Evolutionary conservation across 2,329 filamentous ascomycete genomes (phyloP).

Genomic region (Rhynchosporium secalis): DNA sequence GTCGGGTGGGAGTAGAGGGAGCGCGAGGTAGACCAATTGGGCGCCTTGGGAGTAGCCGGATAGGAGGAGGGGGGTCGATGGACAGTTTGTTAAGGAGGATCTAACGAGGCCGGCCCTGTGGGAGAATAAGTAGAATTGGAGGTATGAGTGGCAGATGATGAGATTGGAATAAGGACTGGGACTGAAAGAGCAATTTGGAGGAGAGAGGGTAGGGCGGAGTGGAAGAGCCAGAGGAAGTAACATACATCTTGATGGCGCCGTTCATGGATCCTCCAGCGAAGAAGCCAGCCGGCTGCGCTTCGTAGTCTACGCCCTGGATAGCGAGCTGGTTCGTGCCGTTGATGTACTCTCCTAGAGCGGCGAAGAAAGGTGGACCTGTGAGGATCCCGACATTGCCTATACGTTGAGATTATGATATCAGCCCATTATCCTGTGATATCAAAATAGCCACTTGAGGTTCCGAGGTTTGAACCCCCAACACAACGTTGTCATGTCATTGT

Average conservation of each 20-base stretch:
- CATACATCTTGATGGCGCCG: slow-evolving; percentile 47
- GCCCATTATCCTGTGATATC: not conserved
- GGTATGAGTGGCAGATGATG: not conserved
- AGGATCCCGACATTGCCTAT: slow-evolving; percentile 36
- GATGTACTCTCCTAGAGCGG: slow-evolving; percentile 35
- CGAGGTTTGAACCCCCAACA: no score
- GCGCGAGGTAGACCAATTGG: slow-evolving; percentile 34
- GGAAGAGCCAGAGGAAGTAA: not conserved
- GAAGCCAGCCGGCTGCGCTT: slow-evolving; percentile 48
- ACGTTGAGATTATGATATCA: not conserved
- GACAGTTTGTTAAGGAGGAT: slow-evolving; percentile 28
- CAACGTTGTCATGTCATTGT: no score
- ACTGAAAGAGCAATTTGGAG: not conserved
- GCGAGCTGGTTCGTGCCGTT: slow-evolving; percentile 48
- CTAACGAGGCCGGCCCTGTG: slow-evolving; percentile 30
- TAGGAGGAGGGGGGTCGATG: slow-evolving; percentile 30
- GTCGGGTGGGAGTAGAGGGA: slow-evolving; percentile 20
- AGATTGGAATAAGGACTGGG: not conserved
- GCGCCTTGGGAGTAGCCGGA: slow-evolving; percentile 37
- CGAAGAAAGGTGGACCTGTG: slow-evolving; percentile 35
- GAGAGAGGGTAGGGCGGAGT: not conserved
- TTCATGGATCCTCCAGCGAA: slow-evolving; percentile 47
- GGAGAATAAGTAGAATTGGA: not conserved
- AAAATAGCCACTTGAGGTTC: not conserved
- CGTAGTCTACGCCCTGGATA: slow-evolving; percentile 56